These are phyloP conservation scores for Daldinia vernicosa DNA, from an alignment of 495 filamentous ascomycete genomes.

Conservation along the genomic window DNA sequence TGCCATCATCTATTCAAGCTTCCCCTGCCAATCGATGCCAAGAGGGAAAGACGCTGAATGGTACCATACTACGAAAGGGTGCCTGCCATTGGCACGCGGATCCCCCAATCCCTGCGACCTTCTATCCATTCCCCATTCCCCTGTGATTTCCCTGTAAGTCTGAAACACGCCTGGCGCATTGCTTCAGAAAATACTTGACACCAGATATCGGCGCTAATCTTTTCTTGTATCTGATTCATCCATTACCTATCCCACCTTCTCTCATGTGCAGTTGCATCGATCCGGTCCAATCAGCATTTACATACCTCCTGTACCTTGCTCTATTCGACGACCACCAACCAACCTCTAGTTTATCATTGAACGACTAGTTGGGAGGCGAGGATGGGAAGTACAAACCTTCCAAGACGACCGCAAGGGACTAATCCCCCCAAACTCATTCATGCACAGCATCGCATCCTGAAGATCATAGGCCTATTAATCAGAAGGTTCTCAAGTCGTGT, in stretches of 20 bases:
- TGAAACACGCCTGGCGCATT: conserved; percentile 49
- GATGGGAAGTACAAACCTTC: conserved; percentile 11
- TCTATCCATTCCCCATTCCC: conserved; percentile 26
- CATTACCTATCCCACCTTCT: conserved; percentile 27
- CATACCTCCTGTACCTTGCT: conserved; percentile 3
- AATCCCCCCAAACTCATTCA: conserved; percentile 30
- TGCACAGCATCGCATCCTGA: conserved; percentile 4
- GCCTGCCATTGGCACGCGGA: conserved; percentile 36
- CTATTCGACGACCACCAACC: not conserved
- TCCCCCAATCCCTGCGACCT: conserved; percentile 38
- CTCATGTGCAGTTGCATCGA: conserved; percentile 21
- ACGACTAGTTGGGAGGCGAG: conserved; percentile 9
- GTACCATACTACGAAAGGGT: not conserved
- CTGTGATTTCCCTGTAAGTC: conserved; percentile 33
- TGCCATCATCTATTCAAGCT: conserved; percentile 21
- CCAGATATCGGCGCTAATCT: conserved; percentile 45
- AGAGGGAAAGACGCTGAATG: conserved; percentile 31
- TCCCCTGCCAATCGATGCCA: conserved; percentile 30
- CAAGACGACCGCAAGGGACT: conserved; percentile 8
- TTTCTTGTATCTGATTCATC: conserved; percentile 30
- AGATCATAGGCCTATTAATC: not conserved
- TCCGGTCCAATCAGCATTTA: conserved; percentile 29
- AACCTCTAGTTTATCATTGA: conserved; percentile 19
- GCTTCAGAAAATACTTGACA: conserved; percentile 46
- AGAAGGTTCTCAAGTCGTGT: not conserved